Evolutionary conservation across 768 basidiomycete species (phyloP).

Genomic region (Boletales sp.): DNA sequence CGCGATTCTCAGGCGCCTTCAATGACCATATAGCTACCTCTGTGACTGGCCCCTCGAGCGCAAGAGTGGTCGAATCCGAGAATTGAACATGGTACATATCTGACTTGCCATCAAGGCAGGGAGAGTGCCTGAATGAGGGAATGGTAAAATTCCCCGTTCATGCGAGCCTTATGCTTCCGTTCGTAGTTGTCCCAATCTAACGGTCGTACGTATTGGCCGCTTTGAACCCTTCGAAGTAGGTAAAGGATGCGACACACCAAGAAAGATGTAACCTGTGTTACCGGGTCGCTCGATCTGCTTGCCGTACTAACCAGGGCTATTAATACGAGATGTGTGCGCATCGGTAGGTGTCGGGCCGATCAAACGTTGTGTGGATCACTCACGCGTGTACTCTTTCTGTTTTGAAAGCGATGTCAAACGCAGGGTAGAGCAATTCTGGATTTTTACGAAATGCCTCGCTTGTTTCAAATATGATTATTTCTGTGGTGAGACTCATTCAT

Average conservation of each 20-base stretch:
- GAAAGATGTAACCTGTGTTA: conserved; percentile 5
- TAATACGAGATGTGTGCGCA: not conserved
- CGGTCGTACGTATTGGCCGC: too few relatives aligned
- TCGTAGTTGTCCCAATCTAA: conserved; percentile 27
- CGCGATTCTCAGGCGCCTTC: conserved; percentile 22
- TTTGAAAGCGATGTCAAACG: conserved; percentile 6
- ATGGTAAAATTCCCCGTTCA: not conserved
- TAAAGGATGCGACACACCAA: not conserved
- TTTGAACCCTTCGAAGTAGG: not conserved
- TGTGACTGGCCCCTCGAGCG: conserved; percentile 22
- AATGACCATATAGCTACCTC: conserved; percentile 15
- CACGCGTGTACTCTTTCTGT: conserved; percentile 9
- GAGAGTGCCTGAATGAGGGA: conserved; percentile 3
- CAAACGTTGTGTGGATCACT: not conserved
- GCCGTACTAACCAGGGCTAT: conserved; percentile 19
- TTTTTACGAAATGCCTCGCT: conserved; percentile 5
- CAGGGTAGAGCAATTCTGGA: not conserved
- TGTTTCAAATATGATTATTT: conserved; percentile 20
- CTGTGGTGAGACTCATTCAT: conserved; percentile 12
- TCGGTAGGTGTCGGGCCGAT: not conserved
- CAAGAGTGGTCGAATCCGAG: conserved; percentile 3
- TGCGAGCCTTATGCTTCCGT: too few relatives aligned
- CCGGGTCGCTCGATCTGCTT: conserved; percentile 13
- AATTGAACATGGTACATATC: conserved; percentile 24
- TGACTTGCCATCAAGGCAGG: not conserved